Conservation (phyloP, 345 rosid genomes). For the Euphorbia pulcherrima region DNA sequence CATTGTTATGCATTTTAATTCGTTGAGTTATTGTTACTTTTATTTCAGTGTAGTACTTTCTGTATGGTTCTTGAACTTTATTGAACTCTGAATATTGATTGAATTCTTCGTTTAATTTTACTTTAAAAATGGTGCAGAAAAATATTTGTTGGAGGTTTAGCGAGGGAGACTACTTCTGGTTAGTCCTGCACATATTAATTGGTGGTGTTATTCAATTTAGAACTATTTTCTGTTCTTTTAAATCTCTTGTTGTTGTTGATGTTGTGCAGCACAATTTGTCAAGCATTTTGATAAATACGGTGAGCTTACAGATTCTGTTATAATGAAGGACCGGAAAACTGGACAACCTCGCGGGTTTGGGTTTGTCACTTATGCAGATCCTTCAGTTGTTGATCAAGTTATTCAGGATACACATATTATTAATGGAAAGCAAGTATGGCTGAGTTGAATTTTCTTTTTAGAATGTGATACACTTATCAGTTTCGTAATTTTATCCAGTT, state of each 20-base stretch:
- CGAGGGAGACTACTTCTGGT: slow-evolving; percentile 68
- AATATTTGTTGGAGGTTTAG: slow-evolving; percentile 82
- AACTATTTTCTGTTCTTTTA: neutral
- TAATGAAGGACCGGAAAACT: slow-evolving; percentile 80
- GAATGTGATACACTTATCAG: neutral
- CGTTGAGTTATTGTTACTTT: too few species aligned
- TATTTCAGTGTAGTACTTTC: neutral
- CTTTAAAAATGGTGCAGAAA: slow-evolving; percentile 36
- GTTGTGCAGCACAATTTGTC: slow-evolving; percentile 52
- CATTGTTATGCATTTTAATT: neutral
- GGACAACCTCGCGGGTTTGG: slow-evolving; percentile 93
- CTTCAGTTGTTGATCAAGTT: slow-evolving; percentile 81
- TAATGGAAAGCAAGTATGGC: slow-evolving; percentile 77
- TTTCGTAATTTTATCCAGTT: neutral
- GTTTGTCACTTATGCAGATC: slow-evolving; percentile 80
- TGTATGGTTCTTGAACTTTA: neutral
- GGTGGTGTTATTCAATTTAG: neutral
- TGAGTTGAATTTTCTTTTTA: neutral
- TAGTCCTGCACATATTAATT: neutral
- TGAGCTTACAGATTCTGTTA: slow-evolving; percentile 79
- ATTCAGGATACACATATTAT: slow-evolving; percentile 67
- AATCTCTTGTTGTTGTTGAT: slow-evolving; percentile 3
- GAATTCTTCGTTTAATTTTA: neutral
- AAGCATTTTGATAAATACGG: slow-evolving; percentile 81
- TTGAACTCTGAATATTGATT: neutral